Conservation (phyloP, 768 basidiomycete species). For the Auricularia heimuer region DNA sequence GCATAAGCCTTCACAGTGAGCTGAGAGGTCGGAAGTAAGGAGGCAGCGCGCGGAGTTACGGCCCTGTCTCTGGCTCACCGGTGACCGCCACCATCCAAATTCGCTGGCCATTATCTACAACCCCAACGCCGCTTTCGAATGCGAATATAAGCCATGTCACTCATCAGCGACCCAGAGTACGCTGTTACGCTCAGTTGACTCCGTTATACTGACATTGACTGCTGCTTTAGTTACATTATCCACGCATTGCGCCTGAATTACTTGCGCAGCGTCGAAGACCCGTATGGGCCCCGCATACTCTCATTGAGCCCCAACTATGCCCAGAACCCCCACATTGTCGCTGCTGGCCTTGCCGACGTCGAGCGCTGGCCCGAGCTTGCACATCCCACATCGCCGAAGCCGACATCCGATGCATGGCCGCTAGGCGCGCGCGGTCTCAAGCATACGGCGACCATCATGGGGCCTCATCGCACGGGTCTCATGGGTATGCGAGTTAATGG, state of each 20-base stretch:
- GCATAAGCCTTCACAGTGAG: too few relatives aligned
- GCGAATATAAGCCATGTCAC: conserved; percentile 33
- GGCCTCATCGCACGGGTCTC: conserved; percentile 51
- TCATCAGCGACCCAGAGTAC: conserved; percentile 56
- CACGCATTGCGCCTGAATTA: conserved; percentile 80
- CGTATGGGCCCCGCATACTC: conserved; percentile 73
- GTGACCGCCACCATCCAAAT: too few relatives aligned
- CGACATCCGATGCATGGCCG: conserved; percentile 38
- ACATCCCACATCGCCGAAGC: conserved; percentile 57
- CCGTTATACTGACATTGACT: not conserved
- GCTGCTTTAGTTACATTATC: conserved; percentile 49
- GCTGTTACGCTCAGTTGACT: conserved; percentile 11
- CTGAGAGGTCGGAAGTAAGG: too few relatives aligned
- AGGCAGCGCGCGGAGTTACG: too few relatives aligned
- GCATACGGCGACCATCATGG: conserved; percentile 87
- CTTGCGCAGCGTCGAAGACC: conserved; percentile 81
- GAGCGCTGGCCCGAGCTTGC: conserved; percentile 81
- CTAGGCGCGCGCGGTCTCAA: conserved; percentile 42
- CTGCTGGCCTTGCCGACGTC: conserved; percentile 67
- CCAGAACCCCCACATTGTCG: conserved; percentile 74
- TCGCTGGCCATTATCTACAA: too few relatives aligned
- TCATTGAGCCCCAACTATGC: conserved; percentile 68
- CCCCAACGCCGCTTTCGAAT: too few relatives aligned
- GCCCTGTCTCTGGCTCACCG: too few relatives aligned
- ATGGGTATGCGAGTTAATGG: conserved; percentile 71